Base-by-base conservation (phyloP, 768 basidiomycete species). In the Ephemerocybe angulata region DNA sequence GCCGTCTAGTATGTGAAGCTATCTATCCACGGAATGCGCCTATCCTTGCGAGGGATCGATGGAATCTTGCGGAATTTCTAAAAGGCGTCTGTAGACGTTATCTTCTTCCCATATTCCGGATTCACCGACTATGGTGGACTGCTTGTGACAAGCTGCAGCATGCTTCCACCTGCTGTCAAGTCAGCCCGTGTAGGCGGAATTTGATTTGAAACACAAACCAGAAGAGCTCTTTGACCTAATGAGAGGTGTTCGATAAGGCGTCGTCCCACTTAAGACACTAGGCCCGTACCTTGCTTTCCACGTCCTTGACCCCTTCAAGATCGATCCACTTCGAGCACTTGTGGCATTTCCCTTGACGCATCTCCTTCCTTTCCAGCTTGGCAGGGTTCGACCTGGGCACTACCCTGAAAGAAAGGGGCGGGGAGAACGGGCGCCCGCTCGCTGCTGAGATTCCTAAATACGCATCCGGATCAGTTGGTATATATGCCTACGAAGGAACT, bases 311-410 rank as follows among this genome's bases (percentile, higher is more conserved):
- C 7, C 88, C 86, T 63, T 92, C 84, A 4, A 92, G 70, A 1
- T 78, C 67, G 19, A 90, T 71, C 90, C 90, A 93, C 58, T 79
- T 81, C 22, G 67, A 63, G 68, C 91, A 93, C 61, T 81, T 82
- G 72, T 93, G 90, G 61, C 91, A 93, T 61, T 79, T 83, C 2
- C 89, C 91, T 61, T 93, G 82, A 41, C 80, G 73, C 56, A 91
- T 76, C 25, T 70, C 60, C 0, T 68, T 56, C 54, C 84, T 82
- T 63, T 92, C 87, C 42, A 79, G 76, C 65, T 86, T 88, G 8
- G 75, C 77, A 1, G 80, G 64, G 31, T 76, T 70, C 2, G 64
- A 68, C 38, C 86, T 79, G 1, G 63, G 44, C 1, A 73, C 67
- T 12, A 70, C 66, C 31, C 85, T 84, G 64, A 88, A 87, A 1